A percentile compares a stretch with the other conserved stretches of the same genome.
Conservation (phyloP, 2,329 filamentous ascomycete species). For the Cordyceps cateniannulata region DNA sequence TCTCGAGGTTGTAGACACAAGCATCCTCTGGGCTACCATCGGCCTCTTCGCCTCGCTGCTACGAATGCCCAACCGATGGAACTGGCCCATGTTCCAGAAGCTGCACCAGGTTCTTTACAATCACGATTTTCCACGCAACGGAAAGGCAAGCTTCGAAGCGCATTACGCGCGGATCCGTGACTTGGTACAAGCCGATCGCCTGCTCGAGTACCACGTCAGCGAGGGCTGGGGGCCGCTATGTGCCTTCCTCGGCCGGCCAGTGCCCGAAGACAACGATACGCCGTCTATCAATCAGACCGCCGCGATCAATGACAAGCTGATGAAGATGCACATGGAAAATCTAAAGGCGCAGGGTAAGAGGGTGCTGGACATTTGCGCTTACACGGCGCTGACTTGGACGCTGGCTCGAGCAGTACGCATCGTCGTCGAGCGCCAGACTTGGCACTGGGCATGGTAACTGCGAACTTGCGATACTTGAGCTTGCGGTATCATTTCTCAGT, state of each 20-base stretch:
- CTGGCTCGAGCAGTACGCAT: background rate
- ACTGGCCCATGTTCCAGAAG: conserved; percentile 15
- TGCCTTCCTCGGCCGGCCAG: conserved; percentile 17
- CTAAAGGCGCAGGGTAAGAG: conserved; percentile 5
- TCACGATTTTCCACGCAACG: conserved; percentile 9
- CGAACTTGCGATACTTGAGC: background rate
- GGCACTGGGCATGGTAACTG: background rate
- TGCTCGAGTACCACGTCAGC: conserved; percentile 20
- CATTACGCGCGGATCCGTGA: conserved; percentile 18
- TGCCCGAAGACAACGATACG: conserved; percentile 17
- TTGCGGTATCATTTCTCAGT: background rate
- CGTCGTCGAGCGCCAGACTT: background rate
- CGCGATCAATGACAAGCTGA: conserved; percentile 10
- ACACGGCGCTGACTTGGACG: background rate
- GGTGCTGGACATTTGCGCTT: conserved; percentile 1
- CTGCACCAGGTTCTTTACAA: conserved; percentile 16
- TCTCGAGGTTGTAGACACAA: background rate
- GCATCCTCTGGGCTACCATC: conserved; percentile 5
- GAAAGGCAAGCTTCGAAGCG: conserved; percentile 16
- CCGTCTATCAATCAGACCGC: conserved; percentile 13
- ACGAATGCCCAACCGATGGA: conserved; percentile 7
- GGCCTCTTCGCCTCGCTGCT: background rate
- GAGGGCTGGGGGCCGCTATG: conserved; percentile 23
- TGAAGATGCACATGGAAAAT: background rate
- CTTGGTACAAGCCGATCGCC: conserved; percentile 11